Evolutionary conservation across 371 early-diverging fungal species (phyloP).

Genomic region (Apophysomyces ossiformis): DNA sequence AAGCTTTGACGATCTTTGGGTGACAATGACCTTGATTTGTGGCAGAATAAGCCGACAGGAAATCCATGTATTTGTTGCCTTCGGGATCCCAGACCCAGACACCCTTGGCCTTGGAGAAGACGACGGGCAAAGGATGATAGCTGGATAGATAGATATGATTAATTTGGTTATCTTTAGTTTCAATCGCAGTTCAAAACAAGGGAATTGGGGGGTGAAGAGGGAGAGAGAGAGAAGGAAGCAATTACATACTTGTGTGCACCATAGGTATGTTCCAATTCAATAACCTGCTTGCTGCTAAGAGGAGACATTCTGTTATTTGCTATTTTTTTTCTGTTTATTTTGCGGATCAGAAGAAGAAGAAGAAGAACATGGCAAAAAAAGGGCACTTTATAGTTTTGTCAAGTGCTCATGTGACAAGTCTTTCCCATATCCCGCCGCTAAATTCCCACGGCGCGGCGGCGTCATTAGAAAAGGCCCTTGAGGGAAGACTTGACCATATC

Average conservation of each 20-base stretch:
- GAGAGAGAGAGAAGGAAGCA: neutral
- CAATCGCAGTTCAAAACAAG: constrained; percentile 3
- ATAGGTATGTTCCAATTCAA: constrained; percentile 16
- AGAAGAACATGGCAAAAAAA: neutral
- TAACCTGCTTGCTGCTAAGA: constrained; percentile 15
- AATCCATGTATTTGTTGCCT: constrained; percentile 94
- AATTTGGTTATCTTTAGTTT: neutral
- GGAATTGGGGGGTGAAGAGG: neutral
- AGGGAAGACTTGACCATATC: neutral
- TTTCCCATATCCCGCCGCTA: neutral
- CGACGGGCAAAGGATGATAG: constrained; percentile 98
- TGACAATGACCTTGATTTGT: constrained; percentile 98
- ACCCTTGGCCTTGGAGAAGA: constrained; percentile 90
- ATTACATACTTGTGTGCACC: constrained; percentile 19
- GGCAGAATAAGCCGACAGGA: constrained; percentile 95
- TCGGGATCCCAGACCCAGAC: constrained; percentile 96
- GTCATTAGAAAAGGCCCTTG: neutral
- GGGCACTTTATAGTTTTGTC: neutral
- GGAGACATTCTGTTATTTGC: constrained; percentile 9
- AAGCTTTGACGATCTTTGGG: constrained; percentile 92
- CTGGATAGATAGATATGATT: constrained; percentile 36
- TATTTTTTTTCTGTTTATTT: neutral
- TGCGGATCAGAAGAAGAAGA: neutral
- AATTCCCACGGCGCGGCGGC: constrained; percentile 1
- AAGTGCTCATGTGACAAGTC: neutral